Evolutionary conservation across 1,284 basidiomycete genomes (phyloP).

Genomic region (Moniliophthora roreri): DNA sequence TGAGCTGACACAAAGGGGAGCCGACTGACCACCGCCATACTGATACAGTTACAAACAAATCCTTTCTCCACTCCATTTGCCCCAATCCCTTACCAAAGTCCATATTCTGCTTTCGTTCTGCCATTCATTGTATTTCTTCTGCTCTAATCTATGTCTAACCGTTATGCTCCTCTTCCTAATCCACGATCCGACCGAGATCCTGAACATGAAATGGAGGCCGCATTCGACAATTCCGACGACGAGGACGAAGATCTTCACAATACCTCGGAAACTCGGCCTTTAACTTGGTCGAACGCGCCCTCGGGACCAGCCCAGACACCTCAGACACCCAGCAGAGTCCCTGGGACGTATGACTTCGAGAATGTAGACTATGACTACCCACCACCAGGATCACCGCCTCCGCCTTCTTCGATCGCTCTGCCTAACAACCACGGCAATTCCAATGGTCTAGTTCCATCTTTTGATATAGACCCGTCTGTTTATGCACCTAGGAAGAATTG

Average conservation of each 20-base stretch:
- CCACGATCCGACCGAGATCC: constrained; percentile 50
- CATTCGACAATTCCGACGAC: constrained; percentile 74
- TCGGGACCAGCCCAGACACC: constrained; percentile 28
- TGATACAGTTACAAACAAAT: background rate
- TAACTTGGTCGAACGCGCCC: constrained; percentile 37
- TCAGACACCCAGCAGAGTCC: constrained; percentile 24
- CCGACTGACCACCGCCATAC: background rate
- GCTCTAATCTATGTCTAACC: constrained; percentile 50
- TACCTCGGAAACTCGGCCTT: constrained; percentile 48
- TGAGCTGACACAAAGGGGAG: too few species aligned
- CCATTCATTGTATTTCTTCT: constrained; percentile 2
- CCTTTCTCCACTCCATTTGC: background rate
- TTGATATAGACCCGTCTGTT: constrained; percentile 35
- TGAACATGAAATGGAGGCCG: constrained; percentile 70
- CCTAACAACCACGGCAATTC: constrained; percentile 78
- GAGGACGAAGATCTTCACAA: constrained; percentile 49
- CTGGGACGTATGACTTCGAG: constrained; percentile 82
- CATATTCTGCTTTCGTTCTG: constrained; percentile 3
- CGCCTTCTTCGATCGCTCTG: constrained; percentile 57
- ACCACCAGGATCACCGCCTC: constrained; percentile 84
- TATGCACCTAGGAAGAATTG: constrained; percentile 44
- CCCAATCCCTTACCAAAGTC: background rate
- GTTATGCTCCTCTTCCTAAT: constrained; percentile 71
- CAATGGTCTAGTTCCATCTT: constrained; percentile 73
- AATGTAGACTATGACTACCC: constrained; percentile 77